Evolutionary conservation across 257 asterid genomes (phyloP), one percentile per base, ranked within the genome.

Genomic region (Solanum chmielewskii): DNA sequence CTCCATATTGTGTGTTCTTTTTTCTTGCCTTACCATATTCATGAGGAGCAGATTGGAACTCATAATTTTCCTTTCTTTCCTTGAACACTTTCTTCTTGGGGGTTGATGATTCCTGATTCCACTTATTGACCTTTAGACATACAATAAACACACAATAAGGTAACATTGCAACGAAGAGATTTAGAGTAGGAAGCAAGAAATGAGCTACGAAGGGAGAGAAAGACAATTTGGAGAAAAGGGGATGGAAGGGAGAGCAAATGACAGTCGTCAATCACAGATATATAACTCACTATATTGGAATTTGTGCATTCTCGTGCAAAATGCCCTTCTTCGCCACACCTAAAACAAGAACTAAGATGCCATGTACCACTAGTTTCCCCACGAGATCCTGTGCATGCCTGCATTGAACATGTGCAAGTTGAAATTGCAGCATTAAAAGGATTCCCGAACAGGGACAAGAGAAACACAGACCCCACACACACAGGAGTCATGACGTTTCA

Each of bases 281-380:
- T 39, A 20, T 21, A 73, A 83, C 88, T 69, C 88, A 95, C 98
- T 93, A 85, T 91, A 37, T 31, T 59, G 87, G 91, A 89, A 88
- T 47, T 91, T 78, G 92, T 88, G 93, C 99, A 97, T 90, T 95
- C 99, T 83, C 99, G 99, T 86, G 98, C 98, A 92, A 94, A 95
- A 90, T 95, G 99, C 11, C 99, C 99, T 70, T 75, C 93, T 45
- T 88, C 86, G 64, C 98, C 99, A 60, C 99, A 95, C 88, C 90
- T 92, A 89, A 88, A 96, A 91, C 99, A 96, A 69, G 97, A 90
- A 92, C 87, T 86, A 56, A 86, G 91, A 44, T 89, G 76, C 69
- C 85, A 87, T 9, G 64, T 64, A 87, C 73, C 92, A 80, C 91
- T 87, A 23, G 91, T 86, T 89, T 91, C 93, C 71, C 91, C 89